These are phyloP conservation scores for Plasmodium inui DNA, from an alignment of 169 alveolate species.

Conservation along the genomic window DNA sequence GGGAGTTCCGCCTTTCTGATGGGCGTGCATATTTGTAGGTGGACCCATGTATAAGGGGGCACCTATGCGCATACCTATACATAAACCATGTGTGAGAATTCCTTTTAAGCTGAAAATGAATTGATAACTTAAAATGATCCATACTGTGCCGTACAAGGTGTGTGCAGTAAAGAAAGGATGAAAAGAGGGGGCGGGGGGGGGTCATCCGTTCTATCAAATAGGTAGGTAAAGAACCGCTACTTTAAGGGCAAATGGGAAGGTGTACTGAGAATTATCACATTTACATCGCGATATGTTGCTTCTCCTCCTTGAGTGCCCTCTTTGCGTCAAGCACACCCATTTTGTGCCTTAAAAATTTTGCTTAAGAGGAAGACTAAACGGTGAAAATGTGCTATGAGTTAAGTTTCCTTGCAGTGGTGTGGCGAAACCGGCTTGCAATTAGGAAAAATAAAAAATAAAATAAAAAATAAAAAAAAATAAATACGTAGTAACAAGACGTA, in stretches of 20 bases:
- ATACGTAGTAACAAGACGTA: background rate
- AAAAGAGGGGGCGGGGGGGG: background rate
- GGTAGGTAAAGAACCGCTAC: background rate
- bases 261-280: background rate
- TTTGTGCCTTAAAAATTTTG: background rate
- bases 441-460: background rate
- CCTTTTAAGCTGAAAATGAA: background rate
- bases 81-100: background rate
- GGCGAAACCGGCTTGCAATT: background rate
- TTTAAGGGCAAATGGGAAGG: background rate
- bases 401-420: background rate
- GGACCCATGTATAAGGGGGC: background rate
- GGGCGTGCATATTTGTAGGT: background rate
- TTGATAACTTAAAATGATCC: background rate
- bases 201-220: background rate
- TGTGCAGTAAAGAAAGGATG: background rate
- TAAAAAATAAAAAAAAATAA: background rate
- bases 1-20: background rate
- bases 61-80: background rate
- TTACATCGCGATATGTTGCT: background rate
- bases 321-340: background rate
- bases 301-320: background rate
- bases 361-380: background rate
- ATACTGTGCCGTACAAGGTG: background rate
- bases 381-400: background rate